A percentile compares a stretch with the other conserved stretches of the same genome.
Evolutionary conservation across 2,329 filamentous ascomycete genomes (phyloP).

Genomic region (Xylariales sp.): DNA sequence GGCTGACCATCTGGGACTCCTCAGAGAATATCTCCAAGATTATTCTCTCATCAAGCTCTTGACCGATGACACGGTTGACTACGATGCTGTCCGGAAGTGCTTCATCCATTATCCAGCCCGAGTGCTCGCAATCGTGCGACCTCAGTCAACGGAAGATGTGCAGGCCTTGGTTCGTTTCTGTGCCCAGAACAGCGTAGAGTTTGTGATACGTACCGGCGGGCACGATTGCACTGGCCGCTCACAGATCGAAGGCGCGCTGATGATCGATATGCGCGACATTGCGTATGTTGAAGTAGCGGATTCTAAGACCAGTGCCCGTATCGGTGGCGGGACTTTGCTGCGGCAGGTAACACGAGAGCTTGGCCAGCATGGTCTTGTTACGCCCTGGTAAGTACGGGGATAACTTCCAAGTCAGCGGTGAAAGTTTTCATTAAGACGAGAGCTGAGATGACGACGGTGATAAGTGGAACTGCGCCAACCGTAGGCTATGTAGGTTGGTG

Average conservation of each 20-base stretch:
- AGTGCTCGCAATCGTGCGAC: slow-evolving; percentile 1
- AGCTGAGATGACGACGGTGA: no score
- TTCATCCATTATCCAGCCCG: no score
- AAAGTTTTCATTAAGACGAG: no score
- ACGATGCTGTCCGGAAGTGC: no score
- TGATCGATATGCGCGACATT: slow-evolving; percentile 1
- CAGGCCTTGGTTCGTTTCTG: neutral
- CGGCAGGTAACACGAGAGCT: neutral
- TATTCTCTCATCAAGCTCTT: no score
- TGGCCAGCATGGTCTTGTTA: neutral
- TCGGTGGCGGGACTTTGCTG: neutral
- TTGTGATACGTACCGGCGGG: neutral
- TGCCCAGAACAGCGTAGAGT: neutral
- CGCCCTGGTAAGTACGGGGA: no score
- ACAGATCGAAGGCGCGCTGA: neutral
- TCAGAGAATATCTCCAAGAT: no score
- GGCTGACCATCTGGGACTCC: no score
- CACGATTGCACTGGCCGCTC: neutral
- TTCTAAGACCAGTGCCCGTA: neutral
- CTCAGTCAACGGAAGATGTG: neutral
- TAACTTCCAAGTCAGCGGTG: no score
- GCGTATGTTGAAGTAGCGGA: neutral
- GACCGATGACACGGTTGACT: no score
- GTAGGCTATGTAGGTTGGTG: slow-evolving; percentile 31
- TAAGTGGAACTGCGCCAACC: slow-evolving; percentile 15